Conservation (phyloP, 2,329 filamentous ascomycete species). For the Neodidymelliopsis sp. region DNA sequence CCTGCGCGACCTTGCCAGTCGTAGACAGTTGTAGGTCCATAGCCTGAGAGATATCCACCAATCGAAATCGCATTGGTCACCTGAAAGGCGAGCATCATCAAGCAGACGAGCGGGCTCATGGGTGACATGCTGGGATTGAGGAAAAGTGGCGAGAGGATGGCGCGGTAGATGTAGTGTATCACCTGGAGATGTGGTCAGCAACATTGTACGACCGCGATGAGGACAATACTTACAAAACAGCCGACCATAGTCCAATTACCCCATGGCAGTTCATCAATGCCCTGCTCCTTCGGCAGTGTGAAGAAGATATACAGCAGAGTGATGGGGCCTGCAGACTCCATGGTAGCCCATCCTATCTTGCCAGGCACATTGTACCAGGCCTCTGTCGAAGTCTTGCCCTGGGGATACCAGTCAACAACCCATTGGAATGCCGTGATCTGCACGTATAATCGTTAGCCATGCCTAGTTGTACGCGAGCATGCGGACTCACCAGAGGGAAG, state of each 20-base stretch:
- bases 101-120: conserved; percentile 75
- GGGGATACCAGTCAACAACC: conserved; percentile 78
- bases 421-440: conserved; percentile 79
- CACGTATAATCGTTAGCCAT: neutral
- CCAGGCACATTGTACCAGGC: conserved; percentile 87
- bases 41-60: conserved; percentile 82
- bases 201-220: neutral
- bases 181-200: conserved; percentile 54
- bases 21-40: conserved; percentile 70
- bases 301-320: conserved; percentile 81
- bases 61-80: conserved; percentile 79
- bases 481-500: conserved; percentile 57
- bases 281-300: conserved; percentile 67
- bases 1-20: conserved; percentile 58
- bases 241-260: conserved; percentile 79
- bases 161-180: conserved; percentile 91
- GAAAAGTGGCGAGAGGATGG: conserved; percentile 79
- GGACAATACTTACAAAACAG: conserved; percentile 61
- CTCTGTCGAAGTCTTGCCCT: conserved; percentile 85
- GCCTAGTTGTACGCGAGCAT: neutral
- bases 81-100: conserved; percentile 75
- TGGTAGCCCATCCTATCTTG: conserved; percentile 83
- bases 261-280: conserved; percentile 69
- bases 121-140: conserved; percentile 91
- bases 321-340: conserved; percentile 83